Base-by-base conservation (phyloP, 352 stramenopile species). In the Pythium scleroteichum region DNA sequence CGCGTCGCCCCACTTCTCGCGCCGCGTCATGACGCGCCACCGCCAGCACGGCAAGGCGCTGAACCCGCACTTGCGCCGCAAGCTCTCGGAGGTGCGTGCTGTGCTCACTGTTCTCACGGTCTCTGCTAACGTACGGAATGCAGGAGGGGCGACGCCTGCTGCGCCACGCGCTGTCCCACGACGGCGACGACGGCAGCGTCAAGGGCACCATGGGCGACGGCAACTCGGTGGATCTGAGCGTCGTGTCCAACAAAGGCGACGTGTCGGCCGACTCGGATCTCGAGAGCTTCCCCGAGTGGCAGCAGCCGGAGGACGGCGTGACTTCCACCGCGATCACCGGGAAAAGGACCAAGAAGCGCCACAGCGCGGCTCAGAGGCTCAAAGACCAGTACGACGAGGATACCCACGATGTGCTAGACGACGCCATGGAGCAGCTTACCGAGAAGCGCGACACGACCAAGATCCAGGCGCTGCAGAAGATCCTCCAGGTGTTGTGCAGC, bases 371-470 rank as follows among this genome's bases (percentile, higher is more conserved):
- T 6, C 62, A 67, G 50, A 79, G 76, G 67, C 66, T 71, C 58
- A 72, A 72, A 39, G 63, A 66, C n/a, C 52, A 76, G 29, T 67
- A 75, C 4, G 66, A 79, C 26, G 53, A 65, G 6, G 57, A 57
- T 10, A 70, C 71, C 16, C 68, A 69, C 33, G 54, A 78, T n/a
- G 75, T 78, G 29, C 72, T 88, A 20, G 74, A 88, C 44, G 65
- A 73, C 5, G 73, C 73, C 6, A 73, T 87, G 23, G 79, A 85
- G 44, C 64, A 83, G 55, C 74, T 89, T 41, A 66, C 42, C 19
- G 79, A 89, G 68, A 89, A 89, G 70, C 75, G 79, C 41, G 79
- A 89, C 54, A 69, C 69, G 17, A 82, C 70, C 40, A 87, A 87
- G 58, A 64, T 86, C 56, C 56, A 71, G n/a, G 79, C 77, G 10